A percentile compares a stretch with the other conserved stretches of the same genome.
Conservation (phyloP, 441 rosid species). For the Syzygium malaccense region DNA sequence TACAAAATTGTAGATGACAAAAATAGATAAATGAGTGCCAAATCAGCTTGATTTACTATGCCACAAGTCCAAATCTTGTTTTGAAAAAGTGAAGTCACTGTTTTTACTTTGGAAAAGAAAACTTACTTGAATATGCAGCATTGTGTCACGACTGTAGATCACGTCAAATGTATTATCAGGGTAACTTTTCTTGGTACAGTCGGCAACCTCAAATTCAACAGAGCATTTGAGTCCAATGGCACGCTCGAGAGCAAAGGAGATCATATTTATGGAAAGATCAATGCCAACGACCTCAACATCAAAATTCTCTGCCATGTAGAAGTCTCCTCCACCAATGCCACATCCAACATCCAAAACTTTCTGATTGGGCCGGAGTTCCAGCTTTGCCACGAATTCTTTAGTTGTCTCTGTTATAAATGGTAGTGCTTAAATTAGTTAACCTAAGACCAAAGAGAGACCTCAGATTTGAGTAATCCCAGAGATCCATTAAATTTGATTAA, state of each 20-base stretch:
- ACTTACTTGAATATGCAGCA: conserved; percentile 79
- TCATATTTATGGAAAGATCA: conserved; percentile 92
- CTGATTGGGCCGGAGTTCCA: conserved; percentile 84
- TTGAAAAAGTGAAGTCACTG: background rate
- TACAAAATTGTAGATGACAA: background rate
- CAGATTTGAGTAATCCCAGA: background rate
- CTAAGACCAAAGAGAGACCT: background rate
- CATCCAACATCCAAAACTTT: conserved; percentile 98
- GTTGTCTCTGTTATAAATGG: conserved; percentile 60
- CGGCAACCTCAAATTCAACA: conserved; percentile 95
- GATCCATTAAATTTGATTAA: background rate
- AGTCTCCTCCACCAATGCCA: conserved; percentile 98
- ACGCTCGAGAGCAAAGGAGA: conserved; percentile 88
- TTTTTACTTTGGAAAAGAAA: background rate
- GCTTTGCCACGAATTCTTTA: conserved; percentile 83
- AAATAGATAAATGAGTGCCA: background rate
- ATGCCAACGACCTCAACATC: conserved; percentile 87
- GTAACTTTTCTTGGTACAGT: conserved; percentile 78
- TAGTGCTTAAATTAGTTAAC: conserved; percentile 1
- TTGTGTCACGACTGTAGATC: conserved; percentile 93
- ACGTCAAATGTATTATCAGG: conserved; percentile 77
- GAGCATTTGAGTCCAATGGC: conserved; percentile 86
- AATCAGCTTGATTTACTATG: background rate
- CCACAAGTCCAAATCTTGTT: background rate
- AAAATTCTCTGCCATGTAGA: conserved; percentile 88